Evolutionary conservation across 495 filamentous ascomycete species (phyloP).

Genomic region (Chaetomium fimeti): DNA sequence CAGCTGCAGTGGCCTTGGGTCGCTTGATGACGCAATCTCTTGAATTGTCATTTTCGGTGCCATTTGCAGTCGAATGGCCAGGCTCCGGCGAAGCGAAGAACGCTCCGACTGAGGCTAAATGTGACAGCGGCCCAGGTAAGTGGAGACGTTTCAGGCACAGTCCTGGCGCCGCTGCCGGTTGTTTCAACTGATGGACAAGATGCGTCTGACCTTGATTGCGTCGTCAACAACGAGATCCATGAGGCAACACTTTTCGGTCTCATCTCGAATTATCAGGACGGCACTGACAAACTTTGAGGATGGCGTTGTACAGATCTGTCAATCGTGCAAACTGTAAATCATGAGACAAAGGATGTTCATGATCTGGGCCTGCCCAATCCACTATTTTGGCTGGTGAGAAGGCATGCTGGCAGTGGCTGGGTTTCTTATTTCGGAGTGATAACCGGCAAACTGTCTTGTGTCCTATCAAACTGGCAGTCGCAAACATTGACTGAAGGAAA

Average conservation of each 20-base stretch:
- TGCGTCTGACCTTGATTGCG: conserved; percentile 13
- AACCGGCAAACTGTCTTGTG: conserved; percentile 5
- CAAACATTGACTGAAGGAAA: background rate
- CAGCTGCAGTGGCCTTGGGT: background rate
- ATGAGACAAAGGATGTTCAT: conserved; percentile 1
- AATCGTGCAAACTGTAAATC: background rate
- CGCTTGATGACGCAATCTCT: conserved; percentile 10
- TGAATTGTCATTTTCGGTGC: too few species aligned
- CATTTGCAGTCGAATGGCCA: background rate
- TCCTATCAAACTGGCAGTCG: background rate
- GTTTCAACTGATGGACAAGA: conserved; percentile 16
- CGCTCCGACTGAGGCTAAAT: conserved; percentile 12
- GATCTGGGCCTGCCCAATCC: background rate
- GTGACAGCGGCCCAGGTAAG: background rate
- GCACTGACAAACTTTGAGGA: background rate
- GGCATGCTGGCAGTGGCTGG: background rate
- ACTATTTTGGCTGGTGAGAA: background rate
- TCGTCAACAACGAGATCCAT: background rate
- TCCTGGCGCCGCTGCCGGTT: conserved; percentile 3
- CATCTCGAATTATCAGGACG: conserved; percentile 1
- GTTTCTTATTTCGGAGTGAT: background rate
- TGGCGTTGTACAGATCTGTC: too few species aligned
- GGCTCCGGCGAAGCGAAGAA: background rate
- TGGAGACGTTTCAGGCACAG: conserved; percentile 20
- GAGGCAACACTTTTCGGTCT: background rate